A percentile compares a stretch with the other conserved stretches of the same genome.
These are phyloP conservation scores for Neofusicoccum parvum DNA, from an alignment of 2,329 filamentous ascomycete species.

Conservation along the genomic window DNA sequence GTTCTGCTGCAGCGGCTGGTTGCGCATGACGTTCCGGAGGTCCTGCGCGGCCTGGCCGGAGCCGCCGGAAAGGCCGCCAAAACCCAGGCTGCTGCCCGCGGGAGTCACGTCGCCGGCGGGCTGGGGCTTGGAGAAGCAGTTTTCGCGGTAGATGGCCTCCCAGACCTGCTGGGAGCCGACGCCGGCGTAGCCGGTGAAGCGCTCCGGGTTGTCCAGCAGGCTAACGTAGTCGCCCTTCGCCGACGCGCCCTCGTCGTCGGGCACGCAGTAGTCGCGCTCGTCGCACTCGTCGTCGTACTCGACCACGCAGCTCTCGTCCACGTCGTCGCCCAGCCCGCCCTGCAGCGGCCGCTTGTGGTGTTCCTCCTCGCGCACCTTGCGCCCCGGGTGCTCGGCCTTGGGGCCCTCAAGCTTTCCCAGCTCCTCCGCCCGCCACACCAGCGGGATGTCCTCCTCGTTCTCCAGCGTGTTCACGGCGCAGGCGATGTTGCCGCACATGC, in stretches of 20 bases:
- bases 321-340: constrained; percentile 79
- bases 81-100: constrained; percentile 45
- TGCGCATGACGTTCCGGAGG: constrained; percentile 61
- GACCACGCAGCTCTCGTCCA: constrained; percentile 93
- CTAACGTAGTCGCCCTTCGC: constrained; percentile 96
- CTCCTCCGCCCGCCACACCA: constrained; percentile 88
- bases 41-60: constrained; percentile 60
- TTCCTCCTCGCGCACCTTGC: constrained; percentile 68
- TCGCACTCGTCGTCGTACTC: constrained; percentile 98
- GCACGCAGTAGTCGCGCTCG: constrained; percentile 93
- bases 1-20: constrained; percentile 63
- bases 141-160: constrained; percentile 96
- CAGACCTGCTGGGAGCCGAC: constrained; percentile 86
- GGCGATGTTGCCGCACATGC: constrained; percentile 95
- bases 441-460: constrained; percentile 90
- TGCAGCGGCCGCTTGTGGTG: constrained; percentile 73
- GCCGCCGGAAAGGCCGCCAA: constrained; percentile 33
- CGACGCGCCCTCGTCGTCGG: constrained; percentile 84
- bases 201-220: constrained; percentile 87
- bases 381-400: constrained; percentile 83
- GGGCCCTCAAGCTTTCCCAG: constrained; percentile 91
- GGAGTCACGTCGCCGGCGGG: constrained; percentile 30
- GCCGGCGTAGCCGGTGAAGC: constrained; percentile 92
- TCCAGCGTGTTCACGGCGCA: constrained; percentile 95
- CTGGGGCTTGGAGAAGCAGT: constrained; percentile 74